Percentiles rank a stretch among this genome's conserved stretches.
phyloP scores from a whole-genome alignment of 129 eudicot genomes.

The Saussurea involucrata region DNA sequence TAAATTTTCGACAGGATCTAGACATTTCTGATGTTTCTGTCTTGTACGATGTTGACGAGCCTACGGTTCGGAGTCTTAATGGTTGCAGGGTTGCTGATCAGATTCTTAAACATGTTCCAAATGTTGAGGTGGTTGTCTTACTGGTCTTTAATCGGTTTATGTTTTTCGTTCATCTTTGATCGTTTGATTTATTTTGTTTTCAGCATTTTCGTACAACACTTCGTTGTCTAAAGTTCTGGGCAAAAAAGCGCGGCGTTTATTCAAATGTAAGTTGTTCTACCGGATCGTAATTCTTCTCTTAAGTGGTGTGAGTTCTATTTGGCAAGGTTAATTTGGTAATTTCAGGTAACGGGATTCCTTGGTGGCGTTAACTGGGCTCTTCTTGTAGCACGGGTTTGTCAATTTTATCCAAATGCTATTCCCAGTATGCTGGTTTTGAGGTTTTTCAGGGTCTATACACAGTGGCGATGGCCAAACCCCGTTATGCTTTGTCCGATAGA shows the following conservation, averaged over 20 bases:
- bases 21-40: constrained; percentile 80
- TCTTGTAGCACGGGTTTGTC: constrained; percentile 84
- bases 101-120: constrained; percentile 94
- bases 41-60: constrained; percentile 77
- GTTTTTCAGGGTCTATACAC: constrained; percentile 79
- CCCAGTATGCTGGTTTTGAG: constrained; percentile 94
- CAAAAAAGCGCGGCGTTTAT: constrained; percentile 86
- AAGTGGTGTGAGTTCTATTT: not conserved
- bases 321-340: not conserved
- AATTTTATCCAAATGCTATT: constrained; percentile 80
- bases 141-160: not conserved
- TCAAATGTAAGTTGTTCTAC: constrained; percentile 61
- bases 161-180: not conserved
- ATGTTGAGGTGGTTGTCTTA: constrained; percentile 59
- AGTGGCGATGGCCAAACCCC: constrained; percentile 98
- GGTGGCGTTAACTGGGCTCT: constrained; percentile 99
- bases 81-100: constrained; percentile 98
- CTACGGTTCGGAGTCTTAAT: constrained; percentile 86
- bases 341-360: constrained; percentile 91
- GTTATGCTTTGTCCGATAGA: constrained; percentile 90
- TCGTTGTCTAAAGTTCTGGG: constrained; percentile 89
- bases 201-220: constrained; percentile 87
- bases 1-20: constrained; percentile 55
- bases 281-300: not conserved
- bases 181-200: not conserved